These are phyloP conservation scores for Lepiota venenata DNA, from an alignment of 768 basidiomycete species.

Conservation along the genomic window DNA sequence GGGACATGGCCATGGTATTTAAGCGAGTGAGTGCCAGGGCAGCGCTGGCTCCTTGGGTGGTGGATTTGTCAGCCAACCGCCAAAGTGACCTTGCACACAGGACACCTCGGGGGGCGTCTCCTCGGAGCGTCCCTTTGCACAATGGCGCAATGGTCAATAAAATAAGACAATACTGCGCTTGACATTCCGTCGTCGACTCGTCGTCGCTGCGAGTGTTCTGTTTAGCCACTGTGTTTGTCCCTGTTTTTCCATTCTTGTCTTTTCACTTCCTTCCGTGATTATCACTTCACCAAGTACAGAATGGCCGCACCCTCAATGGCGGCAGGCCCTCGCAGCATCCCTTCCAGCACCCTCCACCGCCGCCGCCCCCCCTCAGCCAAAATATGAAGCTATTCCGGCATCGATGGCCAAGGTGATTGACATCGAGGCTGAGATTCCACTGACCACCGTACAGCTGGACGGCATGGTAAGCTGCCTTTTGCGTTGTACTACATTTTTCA, in stretches of 20 bases:
- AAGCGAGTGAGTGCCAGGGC: too few relatives aligned
- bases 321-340: conserved; percentile 84
- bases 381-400: conserved; percentile 85
- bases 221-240: conserved; percentile 26
- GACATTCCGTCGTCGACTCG: too few relatives aligned
- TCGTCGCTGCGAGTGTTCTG: too few relatives aligned
- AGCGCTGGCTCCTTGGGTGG: too few relatives aligned
- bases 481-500: conserved; percentile 6
- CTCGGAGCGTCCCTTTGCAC: too few relatives aligned
- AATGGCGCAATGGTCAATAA: too few relatives aligned
- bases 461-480: conserved; percentile 60
- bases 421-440: conserved; percentile 85
- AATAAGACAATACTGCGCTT: too few relatives aligned
- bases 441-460: conserved; percentile 80
- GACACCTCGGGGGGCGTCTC: too few relatives aligned
- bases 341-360: conserved; percentile 64
- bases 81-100: too few relatives aligned
- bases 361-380: conserved; percentile 59
- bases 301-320: conserved; percentile 88
- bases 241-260: conserved; percentile 19
- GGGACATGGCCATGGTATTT: conserved; percentile 55
- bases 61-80: background rate
- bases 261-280: too few relatives aligned
- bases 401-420: conserved; percentile 93
- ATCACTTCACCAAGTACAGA: too few relatives aligned